A percentile compares a stretch with the other conserved stretches of the same genome.
Evolutionary conservation across 306 rosid genomes (phyloP).

Genomic region (Pueraria montana): DNA sequence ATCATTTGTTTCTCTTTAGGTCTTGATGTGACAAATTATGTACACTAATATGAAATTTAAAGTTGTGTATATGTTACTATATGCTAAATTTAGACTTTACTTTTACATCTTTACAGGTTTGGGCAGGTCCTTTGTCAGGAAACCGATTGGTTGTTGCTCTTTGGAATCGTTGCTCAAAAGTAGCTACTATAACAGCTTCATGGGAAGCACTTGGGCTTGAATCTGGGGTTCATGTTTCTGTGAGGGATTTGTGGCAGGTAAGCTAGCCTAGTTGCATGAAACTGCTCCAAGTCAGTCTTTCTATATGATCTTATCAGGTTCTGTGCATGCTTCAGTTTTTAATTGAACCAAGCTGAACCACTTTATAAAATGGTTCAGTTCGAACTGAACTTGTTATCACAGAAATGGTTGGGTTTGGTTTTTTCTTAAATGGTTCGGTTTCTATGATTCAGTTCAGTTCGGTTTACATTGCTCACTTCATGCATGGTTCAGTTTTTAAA

Average conservation of each 20-base stretch:
- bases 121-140: conserved; percentile 96
- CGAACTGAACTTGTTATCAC: no score
- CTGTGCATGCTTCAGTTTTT: not conserved
- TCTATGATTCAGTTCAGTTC: no score
- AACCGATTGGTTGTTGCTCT: conserved; percentile 71
- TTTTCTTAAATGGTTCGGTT: no score
- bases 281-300: conserved; percentile 21
- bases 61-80: not conserved
- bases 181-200: conserved; percentile 62
- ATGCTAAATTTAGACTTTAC: conserved; percentile 20
- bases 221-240: conserved; percentile 65
- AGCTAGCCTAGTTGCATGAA: conserved; percentile 32
- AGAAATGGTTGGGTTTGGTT: no score
- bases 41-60: not conserved
- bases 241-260: conserved; percentile 96
- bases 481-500: no score
- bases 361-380: no score
- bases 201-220: conserved; percentile 82
- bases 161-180: conserved; percentile 90
- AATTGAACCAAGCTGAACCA: no score
- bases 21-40: not conserved
- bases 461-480: no score
- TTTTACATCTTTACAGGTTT: conserved; percentile 65
- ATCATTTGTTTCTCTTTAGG: not conserved
- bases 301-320: conserved; percentile 19